Conservation (phyloP, 352 stramenopile genomes). For the Phytophthora quininea region DNA sequence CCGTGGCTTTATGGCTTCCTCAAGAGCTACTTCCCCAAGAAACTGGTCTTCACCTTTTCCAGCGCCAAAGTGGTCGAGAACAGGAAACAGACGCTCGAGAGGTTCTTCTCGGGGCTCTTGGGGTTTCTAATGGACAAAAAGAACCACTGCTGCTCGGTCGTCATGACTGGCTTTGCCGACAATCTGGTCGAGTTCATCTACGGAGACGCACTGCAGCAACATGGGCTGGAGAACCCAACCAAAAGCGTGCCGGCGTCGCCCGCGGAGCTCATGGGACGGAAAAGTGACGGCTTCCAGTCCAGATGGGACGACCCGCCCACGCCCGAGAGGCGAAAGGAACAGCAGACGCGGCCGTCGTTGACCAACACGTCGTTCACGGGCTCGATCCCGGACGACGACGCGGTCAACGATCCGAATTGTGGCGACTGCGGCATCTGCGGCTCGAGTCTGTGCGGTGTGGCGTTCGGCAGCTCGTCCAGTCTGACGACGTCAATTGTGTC, state of each 20-base stretch:
- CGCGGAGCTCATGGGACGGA: neutral
- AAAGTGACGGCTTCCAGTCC: conserved; percentile 9
- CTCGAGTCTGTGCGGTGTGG: conserved; percentile 50
- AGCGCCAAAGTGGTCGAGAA: conserved; percentile 47
- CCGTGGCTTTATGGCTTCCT: conserved; percentile 77
- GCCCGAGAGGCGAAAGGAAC: conserved; percentile 10
- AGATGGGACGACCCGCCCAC: conserved; percentile 22
- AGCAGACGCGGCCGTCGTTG: conserved; percentile 10
- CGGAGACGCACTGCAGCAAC: conserved; percentile 55
- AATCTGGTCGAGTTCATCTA: conserved; percentile 73
- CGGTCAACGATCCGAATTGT: conserved; percentile 28
- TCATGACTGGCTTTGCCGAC: conserved; percentile 39
- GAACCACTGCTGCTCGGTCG: conserved; percentile 64
- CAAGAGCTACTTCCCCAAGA: conserved; percentile 83
- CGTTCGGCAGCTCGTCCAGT: conserved; percentile 36
- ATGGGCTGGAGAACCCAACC: conserved; percentile 41
- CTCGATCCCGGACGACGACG: conserved; percentile 35
- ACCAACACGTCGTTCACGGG: conserved; percentile 21
- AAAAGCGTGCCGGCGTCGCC: conserved; percentile 11
- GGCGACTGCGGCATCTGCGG: conserved; percentile 48
- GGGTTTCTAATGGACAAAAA: conserved; percentile 59
- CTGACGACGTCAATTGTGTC: conserved; percentile 21
- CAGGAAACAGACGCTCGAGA: conserved; percentile 56
- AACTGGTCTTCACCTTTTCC: conserved; percentile 58
- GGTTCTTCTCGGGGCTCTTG: conserved; percentile 66